These are phyloP conservation scores for Monosporascus ibericus DNA, from an alignment of 2,329 filamentous ascomycete genomes.

Conservation along the genomic window DNA sequence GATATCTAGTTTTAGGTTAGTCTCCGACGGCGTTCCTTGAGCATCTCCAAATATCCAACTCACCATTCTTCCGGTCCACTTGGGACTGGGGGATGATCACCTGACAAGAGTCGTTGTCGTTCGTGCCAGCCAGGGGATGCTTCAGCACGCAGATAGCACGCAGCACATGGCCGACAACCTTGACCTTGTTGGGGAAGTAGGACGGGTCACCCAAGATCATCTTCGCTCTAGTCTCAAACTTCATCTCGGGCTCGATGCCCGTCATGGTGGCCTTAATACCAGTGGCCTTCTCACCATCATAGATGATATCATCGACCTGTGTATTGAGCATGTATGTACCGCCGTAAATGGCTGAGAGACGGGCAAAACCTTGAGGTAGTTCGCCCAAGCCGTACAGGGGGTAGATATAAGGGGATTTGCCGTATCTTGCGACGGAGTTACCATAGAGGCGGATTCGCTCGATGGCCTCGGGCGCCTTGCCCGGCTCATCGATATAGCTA, in stretches of 20 bases:
- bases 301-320: conserved; percentile 80
- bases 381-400: conserved; percentile 95
- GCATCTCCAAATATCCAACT: conserved; percentile 20
- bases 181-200: conserved; percentile 89
- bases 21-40: not conserved
- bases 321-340: conserved; percentile 99
- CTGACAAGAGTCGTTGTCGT: conserved; percentile 83
- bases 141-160: conserved; percentile 97
- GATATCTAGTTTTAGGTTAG: conserved; percentile 41
- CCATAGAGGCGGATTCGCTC: conserved; percentile 93
- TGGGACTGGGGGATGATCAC: conserved; percentile 97
- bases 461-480: conserved; percentile 76
- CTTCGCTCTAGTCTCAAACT: conserved; percentile 92
- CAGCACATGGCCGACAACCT: conserved; percentile 81
- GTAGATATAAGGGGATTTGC: conserved; percentile 99
- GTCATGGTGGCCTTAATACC: conserved; percentile 98
- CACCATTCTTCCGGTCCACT: conserved; percentile 92
- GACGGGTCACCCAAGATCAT: conserved; percentile 94
- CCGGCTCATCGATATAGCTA: conserved; percentile 69
- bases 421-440: conserved; percentile 94
- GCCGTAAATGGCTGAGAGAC: conserved; percentile 95
- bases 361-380: conserved; percentile 94
- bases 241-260: conserved; percentile 76
- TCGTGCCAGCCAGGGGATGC: conserved; percentile 87
- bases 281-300: conserved; percentile 77